Conservation (phyloP, 228 moss, liverwort and hornwort genomes). For the Sphagnum magellanicum region DNA sequence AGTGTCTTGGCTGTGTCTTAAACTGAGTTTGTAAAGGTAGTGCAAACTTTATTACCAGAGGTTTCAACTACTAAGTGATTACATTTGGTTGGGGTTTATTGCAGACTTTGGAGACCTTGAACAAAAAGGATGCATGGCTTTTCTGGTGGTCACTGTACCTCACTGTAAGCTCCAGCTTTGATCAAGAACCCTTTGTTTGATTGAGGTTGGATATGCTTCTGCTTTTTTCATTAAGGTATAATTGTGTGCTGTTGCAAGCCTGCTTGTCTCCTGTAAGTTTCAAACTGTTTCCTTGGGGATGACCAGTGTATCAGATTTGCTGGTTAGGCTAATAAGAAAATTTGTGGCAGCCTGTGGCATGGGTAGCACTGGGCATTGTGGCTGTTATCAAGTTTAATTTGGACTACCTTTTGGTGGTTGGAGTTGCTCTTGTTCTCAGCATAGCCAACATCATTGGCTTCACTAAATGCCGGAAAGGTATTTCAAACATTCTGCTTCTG, state of each 20-base stretch:
- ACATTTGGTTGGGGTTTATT: neutral
- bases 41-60: neutral
- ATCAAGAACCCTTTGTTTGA: too few relatives aligned
- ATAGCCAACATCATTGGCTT: constrained; percentile 82
- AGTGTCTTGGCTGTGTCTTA: neutral
- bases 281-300: neutral
- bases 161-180: constrained; percentile 37
- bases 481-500: too few relatives aligned
- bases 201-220: neutral
- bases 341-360: constrained; percentile 60
- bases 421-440: constrained; percentile 58
- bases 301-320: neutral
- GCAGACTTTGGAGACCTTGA: constrained; percentile 70
- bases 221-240: neutral
- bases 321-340: constrained; percentile 2
- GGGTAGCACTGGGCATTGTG: constrained; percentile 71
- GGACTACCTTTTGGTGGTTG: constrained; percentile 74
- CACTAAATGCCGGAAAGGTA: constrained; percentile 93
- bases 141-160: constrained; percentile 86
- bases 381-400: constrained; percentile 74
- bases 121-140: constrained; percentile 76
- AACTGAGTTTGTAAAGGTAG: neutral
- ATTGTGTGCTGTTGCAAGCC: neutral
- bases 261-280: neutral
- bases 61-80: neutral